A percentile compares a stretch with the other conserved stretches of the same genome.
phyloP scores from a whole-genome alignment of 176 grass and related monocot species.

The Phoenix roebelenii region DNA sequence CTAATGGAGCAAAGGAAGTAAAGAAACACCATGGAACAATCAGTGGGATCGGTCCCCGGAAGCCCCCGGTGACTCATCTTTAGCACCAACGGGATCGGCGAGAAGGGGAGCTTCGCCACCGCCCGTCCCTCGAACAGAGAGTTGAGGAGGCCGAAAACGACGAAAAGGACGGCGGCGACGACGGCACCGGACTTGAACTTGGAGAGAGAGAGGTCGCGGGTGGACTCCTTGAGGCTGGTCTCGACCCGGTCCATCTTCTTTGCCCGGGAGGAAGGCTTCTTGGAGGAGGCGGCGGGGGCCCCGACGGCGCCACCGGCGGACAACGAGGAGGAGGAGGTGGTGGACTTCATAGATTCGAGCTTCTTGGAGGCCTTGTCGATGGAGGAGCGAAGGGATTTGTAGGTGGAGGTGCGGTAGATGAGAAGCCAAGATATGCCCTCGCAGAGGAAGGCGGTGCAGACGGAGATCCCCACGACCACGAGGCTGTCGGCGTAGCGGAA shows the following conservation, averaged over 20 bases:
- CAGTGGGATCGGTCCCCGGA: constrained; percentile 70
- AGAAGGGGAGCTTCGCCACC: constrained; percentile 81
- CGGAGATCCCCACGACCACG: constrained; percentile 65
- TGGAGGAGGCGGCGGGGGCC: constrained; percentile 16
- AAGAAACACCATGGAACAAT: constrained; percentile 98
- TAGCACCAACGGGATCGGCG: constrained; percentile 61
- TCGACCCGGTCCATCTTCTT: constrained; percentile 99
- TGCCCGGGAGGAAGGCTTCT: constrained; percentile 35
- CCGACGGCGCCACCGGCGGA: not conserved
- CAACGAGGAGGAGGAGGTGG: not conserved
- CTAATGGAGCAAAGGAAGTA: constrained; percentile 99
- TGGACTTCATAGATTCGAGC: constrained; percentile 84
- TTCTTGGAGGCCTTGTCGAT: constrained; percentile 89
- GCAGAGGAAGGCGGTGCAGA: constrained; percentile 68
- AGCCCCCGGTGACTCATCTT: constrained; percentile 97
- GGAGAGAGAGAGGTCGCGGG: constrained; percentile 81
- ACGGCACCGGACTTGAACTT: constrained; percentile 98
- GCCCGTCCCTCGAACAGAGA: constrained; percentile 87
- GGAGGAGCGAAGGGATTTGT: constrained; percentile 90
- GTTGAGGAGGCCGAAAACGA: constrained; percentile 93
- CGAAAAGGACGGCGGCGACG: constrained; percentile 77
- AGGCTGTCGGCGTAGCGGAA: constrained; percentile 71
- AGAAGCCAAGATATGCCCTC: constrained; percentile 95
- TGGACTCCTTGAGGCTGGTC: constrained; percentile 84
- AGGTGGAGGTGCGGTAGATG: constrained; percentile 94